Base-by-base conservation (phyloP, 169 alveolate genomes). In the Babesia bigemina region DNA sequence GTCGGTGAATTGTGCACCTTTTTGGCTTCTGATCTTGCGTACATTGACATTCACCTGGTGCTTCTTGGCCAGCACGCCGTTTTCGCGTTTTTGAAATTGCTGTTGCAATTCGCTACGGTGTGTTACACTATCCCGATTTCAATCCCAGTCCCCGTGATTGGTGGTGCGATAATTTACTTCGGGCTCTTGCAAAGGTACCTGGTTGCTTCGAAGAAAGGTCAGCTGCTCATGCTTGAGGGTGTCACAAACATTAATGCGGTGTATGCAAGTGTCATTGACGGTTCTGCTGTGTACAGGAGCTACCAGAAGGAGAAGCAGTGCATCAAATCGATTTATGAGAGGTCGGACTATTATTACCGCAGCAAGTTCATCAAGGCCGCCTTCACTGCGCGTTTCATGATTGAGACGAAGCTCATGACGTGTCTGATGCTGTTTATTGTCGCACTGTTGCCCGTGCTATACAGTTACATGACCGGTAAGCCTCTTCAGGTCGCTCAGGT, bases 121-220 rank as follows among this genome's bases (percentile, higher is more conserved):
- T 65, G 74, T 45, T 48, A 52, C 26, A 33, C 60, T 0, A 39
- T 45, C 14, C 74, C 74, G 26, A 29, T 47, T 16, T 14, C 39
- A 2, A 49, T 50, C 26, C 74, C 74, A 19, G 55, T 65, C 12
- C 56, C 63, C 9, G 2, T 67, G 60, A 50, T 61, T 24, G 63
- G 49, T 8, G 21, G 39, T 36, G 45, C 24, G 52, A 14, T 79
- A 12, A 59, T 79, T 2, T 59, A 65, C 67, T 21, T 14, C 74
- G 71, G 29, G 21, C 33, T 63, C n/a, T 67, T 47, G 17, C 44
- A 36, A 1, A 56, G 28, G 33, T 73, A 70, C 26, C 24, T 79
- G 24, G 33, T 29, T 36, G 42, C 76, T 17, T 33, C 84, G 26
- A 79, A 58, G 63, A 79, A 47, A 22, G 29, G 75, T 4, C 87